A percentile compares a stretch with the other conserved stretches of the same genome.
phyloP scores from a whole-genome alignment of 2,329 filamentous ascomycete species.

The Cytospora paraplurivora region DNA sequence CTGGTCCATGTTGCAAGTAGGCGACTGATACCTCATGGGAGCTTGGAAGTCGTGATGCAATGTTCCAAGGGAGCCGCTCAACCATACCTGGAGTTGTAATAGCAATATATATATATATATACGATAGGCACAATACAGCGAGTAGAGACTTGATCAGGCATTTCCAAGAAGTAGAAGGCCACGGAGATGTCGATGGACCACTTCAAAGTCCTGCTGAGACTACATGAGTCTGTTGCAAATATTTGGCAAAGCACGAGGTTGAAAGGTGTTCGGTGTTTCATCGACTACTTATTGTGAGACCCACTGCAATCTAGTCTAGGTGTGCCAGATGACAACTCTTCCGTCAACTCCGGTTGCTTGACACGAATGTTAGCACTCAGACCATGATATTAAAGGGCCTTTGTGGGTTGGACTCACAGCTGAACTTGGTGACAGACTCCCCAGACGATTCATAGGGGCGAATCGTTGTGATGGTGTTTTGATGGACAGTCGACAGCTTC shows the following conservation, averaged over 20 bases:
- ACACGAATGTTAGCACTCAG: conserved; percentile 35
- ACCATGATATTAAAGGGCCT: conserved; percentile 28
- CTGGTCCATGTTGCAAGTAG: conserved; percentile 4
- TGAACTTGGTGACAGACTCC: conserved; percentile 74
- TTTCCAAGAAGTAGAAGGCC: conserved; percentile 12
- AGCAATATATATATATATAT: conserved; percentile 25
- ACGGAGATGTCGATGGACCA: conserved; percentile 10
- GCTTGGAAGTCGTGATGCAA: background rate
- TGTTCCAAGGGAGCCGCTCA: background rate
- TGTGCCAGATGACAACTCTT: conserved; percentile 76
- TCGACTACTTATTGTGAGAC: conserved; percentile 23
- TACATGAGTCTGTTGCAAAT: conserved; percentile 20
- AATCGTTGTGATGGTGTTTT: conserved; percentile 91
- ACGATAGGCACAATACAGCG: background rate
- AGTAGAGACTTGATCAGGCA: conserved; percentile 11
- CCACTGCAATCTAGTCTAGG: conserved; percentile 46
- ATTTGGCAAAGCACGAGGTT: conserved; percentile 21
- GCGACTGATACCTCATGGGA: no score
- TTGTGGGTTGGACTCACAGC: conserved; percentile 63
- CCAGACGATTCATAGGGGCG: conserved; percentile 71
- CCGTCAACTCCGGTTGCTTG: conserved; percentile 81
- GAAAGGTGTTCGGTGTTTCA: conserved; percentile 16
- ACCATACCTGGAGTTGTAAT: background rate
- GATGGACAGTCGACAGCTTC: conserved; percentile 91
- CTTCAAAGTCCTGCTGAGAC: conserved; percentile 25